phyloP scores from a whole-genome alignment of 1,284 basidiomycete species.

The Porodaedalea pini region DNA sequence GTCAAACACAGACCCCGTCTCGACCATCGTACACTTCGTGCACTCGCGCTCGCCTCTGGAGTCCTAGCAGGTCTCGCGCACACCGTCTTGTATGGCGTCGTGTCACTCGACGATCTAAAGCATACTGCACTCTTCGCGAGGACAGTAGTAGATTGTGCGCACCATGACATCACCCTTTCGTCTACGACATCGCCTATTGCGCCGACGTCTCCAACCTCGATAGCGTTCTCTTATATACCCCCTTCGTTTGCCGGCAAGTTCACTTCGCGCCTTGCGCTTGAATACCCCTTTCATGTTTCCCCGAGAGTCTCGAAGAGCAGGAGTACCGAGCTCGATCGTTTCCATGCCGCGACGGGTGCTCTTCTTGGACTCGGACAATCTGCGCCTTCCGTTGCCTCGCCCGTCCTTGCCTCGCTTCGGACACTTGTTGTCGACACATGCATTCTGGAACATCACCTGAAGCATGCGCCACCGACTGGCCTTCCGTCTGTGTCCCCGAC shows the following conservation, averaged over 20 bases:
- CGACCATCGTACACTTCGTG: slow-evolving; percentile 6
- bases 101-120: not conserved
- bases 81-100: slow-evolving; percentile 9
- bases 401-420: slow-evolving; percentile 10
- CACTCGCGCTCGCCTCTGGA: slow-evolving; percentile 14
- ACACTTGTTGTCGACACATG: slow-evolving; percentile 12
- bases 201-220: not conserved
- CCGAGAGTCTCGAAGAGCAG: not conserved
- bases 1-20: not conserved
- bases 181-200: not conserved
- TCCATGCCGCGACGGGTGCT: slow-evolving; percentile 5
- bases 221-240: not conserved
- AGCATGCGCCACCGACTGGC: not conserved
- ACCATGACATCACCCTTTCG: slow-evolving; percentile 5
- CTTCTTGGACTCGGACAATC: slow-evolving; percentile 13
- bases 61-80: slow-evolving; percentile 7
- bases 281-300: not conserved
- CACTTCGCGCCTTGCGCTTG: slow-evolving; percentile 9
- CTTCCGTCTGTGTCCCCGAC: not conserved
- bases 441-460: slow-evolving; percentile 3
- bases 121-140: slow-evolving; percentile 8
- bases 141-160: slow-evolving; percentile 1
- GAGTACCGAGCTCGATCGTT: not conserved
- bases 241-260: slow-evolving; percentile 5
- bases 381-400: not conserved